These are phyloP conservation scores for Russula emetica DNA, from an alignment of 768 basidiomycete genomes.

Conservation along the genomic window DNA sequence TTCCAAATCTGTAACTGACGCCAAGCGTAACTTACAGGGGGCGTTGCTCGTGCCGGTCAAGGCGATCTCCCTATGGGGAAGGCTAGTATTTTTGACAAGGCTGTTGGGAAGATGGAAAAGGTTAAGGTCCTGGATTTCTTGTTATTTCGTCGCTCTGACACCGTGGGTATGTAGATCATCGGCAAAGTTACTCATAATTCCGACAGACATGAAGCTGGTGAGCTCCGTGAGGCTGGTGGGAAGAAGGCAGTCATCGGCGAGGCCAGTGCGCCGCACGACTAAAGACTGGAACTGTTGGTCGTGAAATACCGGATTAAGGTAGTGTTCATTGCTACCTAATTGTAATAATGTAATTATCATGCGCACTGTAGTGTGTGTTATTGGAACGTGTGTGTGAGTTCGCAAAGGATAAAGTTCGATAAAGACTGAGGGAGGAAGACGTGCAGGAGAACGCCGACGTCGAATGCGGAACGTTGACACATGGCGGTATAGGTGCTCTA, in stretches of 20 bases:
- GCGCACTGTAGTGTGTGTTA: neutral
- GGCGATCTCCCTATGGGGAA: slow-evolving; percentile 39
- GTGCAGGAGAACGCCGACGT: neutral
- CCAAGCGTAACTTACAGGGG: slow-evolving; percentile 29
- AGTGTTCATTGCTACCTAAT: neutral
- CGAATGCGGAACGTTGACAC: too few species aligned
- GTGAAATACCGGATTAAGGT: neutral
- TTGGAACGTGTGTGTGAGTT: too few species aligned
- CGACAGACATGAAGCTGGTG: slow-evolving; percentile 53
- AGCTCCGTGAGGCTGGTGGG: slow-evolving; percentile 50
- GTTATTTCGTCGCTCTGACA: neutral
- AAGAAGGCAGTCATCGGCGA: slow-evolving; percentile 43
- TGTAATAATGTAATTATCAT: neutral
- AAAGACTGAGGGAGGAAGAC: too few species aligned
- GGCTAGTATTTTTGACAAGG: slow-evolving; percentile 47
- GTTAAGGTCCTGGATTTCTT: slow-evolving; percentile 31
- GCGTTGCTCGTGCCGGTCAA: slow-evolving; percentile 37
- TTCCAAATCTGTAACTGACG: neutral
- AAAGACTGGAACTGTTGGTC: neutral
- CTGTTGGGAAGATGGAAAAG: slow-evolving; percentile 57
- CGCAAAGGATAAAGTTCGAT: too few species aligned
- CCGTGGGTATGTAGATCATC: slow-evolving; percentile 37
- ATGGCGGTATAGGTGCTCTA: too few species aligned
- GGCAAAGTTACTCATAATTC: slow-evolving; percentile 48
- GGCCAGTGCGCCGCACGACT: slow-evolving; percentile 44